A percentile compares a stretch with the other conserved stretches of the same genome.
Evolutionary conservation across 768 basidiomycete genomes (phyloP).

Genomic region (Coprinellus aureogranulatus): DNA sequence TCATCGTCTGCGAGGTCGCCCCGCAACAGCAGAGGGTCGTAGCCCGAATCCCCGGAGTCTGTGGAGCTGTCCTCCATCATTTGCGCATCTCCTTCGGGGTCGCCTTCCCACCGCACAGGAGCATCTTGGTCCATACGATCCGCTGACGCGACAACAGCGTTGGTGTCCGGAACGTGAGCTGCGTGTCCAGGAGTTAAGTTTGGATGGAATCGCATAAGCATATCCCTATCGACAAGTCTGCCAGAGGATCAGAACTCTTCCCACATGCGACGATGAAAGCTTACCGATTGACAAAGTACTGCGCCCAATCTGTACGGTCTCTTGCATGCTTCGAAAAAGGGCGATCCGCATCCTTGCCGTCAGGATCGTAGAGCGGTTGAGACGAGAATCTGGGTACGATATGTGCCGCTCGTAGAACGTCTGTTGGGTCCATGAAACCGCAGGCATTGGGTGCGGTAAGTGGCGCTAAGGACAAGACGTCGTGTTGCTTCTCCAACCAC

Average conservation of each 20-base stretch:
- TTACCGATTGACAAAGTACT: constrained; percentile 1
- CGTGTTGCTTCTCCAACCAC: not conserved
- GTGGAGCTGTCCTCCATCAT: too few relatives aligned
- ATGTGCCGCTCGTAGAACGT: constrained; percentile 1
- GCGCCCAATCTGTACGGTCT: not conserved
- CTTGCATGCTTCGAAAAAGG: not conserved
- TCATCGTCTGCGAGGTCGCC: too few relatives aligned
- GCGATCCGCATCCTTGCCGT: not conserved
- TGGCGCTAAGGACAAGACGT: not conserved
- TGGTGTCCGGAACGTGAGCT: not conserved
- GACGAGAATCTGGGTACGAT: constrained; percentile 1
- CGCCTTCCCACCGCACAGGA: too few relatives aligned
- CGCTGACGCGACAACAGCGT: not conserved
- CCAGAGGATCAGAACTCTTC: not conserved
- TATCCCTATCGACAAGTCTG: constrained; percentile 1
- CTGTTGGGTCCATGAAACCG: constrained; percentile 1
- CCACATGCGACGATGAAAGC: too few relatives aligned
- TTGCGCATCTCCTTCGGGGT: too few relatives aligned
- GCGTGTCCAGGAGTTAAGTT: not conserved
- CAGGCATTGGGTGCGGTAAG: not conserved
- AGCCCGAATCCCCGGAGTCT: too few relatives aligned
- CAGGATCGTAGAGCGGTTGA: not conserved
- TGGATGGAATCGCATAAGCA: not conserved
- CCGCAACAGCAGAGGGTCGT: too few relatives aligned
- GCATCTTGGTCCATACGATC: too few relatives aligned